These are phyloP conservation scores for Rhypophila decipiens DNA, from an alignment of 495 filamentous ascomycete species.

Conservation along the genomic window DNA sequence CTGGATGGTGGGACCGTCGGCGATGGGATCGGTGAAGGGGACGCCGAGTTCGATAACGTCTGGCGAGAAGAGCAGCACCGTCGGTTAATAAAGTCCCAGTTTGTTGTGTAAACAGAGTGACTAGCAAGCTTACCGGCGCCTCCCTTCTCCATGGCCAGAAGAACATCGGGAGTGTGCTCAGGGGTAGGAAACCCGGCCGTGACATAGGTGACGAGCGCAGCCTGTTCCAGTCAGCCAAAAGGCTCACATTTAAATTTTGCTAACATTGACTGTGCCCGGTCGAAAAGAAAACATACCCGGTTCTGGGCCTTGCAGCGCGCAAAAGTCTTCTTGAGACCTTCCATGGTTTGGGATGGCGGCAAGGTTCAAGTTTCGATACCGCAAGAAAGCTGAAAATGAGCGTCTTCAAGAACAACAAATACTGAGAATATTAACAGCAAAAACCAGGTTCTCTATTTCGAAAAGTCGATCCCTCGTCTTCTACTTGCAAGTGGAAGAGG, in stretches of 20 bases:
- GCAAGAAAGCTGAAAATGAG: too few species aligned
- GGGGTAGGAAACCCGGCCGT: slow-evolving; percentile 90
- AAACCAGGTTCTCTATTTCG: too few species aligned
- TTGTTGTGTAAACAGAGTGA: neutral
- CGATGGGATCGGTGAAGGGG: slow-evolving; percentile 97
- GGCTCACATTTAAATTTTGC: neutral
- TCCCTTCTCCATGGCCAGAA: slow-evolving; percentile 86
- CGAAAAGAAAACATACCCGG: slow-evolving; percentile 47
- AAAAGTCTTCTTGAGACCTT: slow-evolving; percentile 80
- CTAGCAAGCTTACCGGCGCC: slow-evolving; percentile 63
- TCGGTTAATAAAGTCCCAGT: neutral
- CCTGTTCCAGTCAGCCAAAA: slow-evolving; percentile 27
- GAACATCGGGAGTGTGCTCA: slow-evolving; percentile 71
- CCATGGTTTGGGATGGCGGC: too few species aligned
- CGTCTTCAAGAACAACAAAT: too few species aligned
- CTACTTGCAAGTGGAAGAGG: too few species aligned
- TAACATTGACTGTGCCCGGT: slow-evolving; percentile 6
- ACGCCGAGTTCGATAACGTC: slow-evolving; percentile 82
- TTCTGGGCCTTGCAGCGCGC: slow-evolving; percentile 74
- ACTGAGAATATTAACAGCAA: too few species aligned
- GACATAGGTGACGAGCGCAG: slow-evolving; percentile 90
- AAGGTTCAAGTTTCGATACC: too few species aligned
- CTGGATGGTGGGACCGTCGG: slow-evolving; percentile 91
- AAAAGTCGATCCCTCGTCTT: too few species aligned
- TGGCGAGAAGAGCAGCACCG: slow-evolving; percentile 21